Conservation (phyloP, 768 basidiomycete species). For the Sutorius australiensis region DNA sequence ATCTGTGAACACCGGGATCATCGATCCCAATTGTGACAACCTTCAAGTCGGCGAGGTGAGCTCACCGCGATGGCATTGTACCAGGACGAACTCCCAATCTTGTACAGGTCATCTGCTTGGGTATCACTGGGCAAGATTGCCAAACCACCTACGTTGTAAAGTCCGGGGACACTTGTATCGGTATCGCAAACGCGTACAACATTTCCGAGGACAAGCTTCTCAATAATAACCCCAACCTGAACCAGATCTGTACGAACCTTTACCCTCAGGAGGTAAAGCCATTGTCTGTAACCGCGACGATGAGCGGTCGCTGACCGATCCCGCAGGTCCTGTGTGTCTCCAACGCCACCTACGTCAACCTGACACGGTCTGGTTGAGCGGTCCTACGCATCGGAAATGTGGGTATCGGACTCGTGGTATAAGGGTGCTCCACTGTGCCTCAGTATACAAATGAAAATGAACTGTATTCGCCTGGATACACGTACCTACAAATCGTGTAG, state of each 20-base stretch:
- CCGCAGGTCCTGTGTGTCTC: conserved; percentile 28
- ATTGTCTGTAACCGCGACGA: not conserved
- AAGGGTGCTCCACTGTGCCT: too few species aligned
- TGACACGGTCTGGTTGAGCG: not conserved
- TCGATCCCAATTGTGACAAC: conserved; percentile 55
- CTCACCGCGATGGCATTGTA: not conserved
- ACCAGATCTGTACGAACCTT: conserved; percentile 49
- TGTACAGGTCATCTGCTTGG: conserved; percentile 51
- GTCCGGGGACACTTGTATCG: conserved; percentile 48
- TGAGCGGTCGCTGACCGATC: not conserved
- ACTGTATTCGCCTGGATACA: not conserved
- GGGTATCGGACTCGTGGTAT: too few species aligned
- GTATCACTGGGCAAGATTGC: conserved; percentile 54
- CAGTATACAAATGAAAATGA: not conserved
- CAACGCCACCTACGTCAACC: conserved; percentile 24
- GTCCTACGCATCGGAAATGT: too few species aligned
- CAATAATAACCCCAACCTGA: conserved; percentile 64
- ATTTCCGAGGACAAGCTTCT: conserved; percentile 46
- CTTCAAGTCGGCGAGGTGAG: conserved; percentile 48
- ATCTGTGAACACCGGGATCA: conserved; percentile 42
- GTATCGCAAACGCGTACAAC: conserved; percentile 38
- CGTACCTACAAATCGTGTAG: not conserved
- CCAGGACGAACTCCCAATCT: not conserved
- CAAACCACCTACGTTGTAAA: conserved; percentile 43
- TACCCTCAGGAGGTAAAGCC: conserved; percentile 52